Percentiles rank a stretch among this genome's conserved stretches.
Evolutionary conservation across 2,329 filamentous ascomycete genomes (phyloP).

Genomic region (Alternaria consortialis): DNA sequence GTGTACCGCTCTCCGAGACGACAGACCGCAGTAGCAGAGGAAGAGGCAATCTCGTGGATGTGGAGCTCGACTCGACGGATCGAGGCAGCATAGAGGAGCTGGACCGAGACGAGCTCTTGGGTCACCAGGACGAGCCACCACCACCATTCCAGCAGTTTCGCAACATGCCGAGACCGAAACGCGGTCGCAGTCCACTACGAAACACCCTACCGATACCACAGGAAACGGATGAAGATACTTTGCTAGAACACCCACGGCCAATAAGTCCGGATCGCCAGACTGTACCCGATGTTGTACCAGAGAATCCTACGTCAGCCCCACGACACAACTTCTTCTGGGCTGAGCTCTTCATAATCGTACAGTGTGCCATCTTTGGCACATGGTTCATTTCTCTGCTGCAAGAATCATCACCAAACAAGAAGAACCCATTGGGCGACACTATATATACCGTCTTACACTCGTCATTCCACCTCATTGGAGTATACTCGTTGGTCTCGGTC

Average conservation of each 20-base stretch:
- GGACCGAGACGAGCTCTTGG: slow-evolving; percentile 45
- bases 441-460: slow-evolving; percentile 89
- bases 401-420: slow-evolving; percentile 74
- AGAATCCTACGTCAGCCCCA: slow-evolving; percentile 52
- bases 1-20: slow-evolving; percentile 53
- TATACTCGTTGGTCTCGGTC: slow-evolving; percentile 90
- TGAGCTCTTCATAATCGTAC: slow-evolving; percentile 84
- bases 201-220: slow-evolving; percentile 54
- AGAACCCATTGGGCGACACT: slow-evolving; percentile 84
- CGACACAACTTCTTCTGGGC: slow-evolving; percentile 91
- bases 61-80: slow-evolving; percentile 77
- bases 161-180: slow-evolving; percentile 53
- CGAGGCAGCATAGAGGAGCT: slow-evolving; percentile 56
- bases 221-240: slow-evolving; percentile 62
- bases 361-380: slow-evolving; percentile 85
- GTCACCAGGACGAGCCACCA: slow-evolving; percentile 59
- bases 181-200: slow-evolving; percentile 54
- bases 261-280: slow-evolving; percentile 62
- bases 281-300: slow-evolving; percentile 65
- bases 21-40: slow-evolving; percentile 62
- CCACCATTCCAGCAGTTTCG: slow-evolving; percentile 67
- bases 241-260: slow-evolving; percentile 54
- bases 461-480: slow-evolving; percentile 87
- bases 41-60: slow-evolving; percentile 79
- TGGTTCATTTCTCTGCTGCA: slow-evolving; percentile 91